These are phyloP conservation scores for Rosa persica DNA, from an alignment of 306 rosid genomes.

Conservation along the genomic window DNA sequence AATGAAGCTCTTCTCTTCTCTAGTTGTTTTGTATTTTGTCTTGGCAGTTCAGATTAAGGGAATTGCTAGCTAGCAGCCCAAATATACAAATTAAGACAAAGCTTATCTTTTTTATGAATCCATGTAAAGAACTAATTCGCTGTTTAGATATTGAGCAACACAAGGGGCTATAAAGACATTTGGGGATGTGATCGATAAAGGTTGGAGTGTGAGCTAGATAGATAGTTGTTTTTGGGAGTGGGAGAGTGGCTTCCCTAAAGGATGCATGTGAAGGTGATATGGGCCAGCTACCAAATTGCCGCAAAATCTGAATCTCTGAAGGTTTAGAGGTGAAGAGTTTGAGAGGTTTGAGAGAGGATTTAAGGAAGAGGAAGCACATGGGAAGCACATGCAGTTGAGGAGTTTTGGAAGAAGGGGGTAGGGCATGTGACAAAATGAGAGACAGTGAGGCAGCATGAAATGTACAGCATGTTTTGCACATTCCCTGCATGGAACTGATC, in stretches of 20 bases:
- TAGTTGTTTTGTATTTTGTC: neutral
- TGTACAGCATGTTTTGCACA: constrained; percentile 95
- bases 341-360: neutral
- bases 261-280: constrained; percentile 79
- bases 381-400: constrained; percentile 49
- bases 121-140: neutral
- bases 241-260: constrained; percentile 60
- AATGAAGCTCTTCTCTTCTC: neutral
- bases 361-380: constrained; percentile 46
- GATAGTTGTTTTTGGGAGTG: constrained; percentile 15
- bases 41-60: neutral
- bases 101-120: neutral
- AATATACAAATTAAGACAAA: neutral
- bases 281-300: constrained; percentile 60
- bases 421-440: constrained; percentile 68
- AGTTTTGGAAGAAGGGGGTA: constrained; percentile 40
- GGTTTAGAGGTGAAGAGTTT: neutral
- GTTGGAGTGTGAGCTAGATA: constrained; percentile 6
- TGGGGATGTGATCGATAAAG: constrained; percentile 19
- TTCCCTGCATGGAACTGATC: constrained; percentile 85
- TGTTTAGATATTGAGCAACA: neutral
- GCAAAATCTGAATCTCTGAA: constrained; percentile 7
- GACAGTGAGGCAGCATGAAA: constrained; percentile 79
- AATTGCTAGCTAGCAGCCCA: neutral
- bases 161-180: constrained; percentile 28